These are phyloP conservation scores for Heterobasidion parviporum DNA, from an alignment of 1,284 basidiomycete species.

Conservation along the genomic window DNA sequence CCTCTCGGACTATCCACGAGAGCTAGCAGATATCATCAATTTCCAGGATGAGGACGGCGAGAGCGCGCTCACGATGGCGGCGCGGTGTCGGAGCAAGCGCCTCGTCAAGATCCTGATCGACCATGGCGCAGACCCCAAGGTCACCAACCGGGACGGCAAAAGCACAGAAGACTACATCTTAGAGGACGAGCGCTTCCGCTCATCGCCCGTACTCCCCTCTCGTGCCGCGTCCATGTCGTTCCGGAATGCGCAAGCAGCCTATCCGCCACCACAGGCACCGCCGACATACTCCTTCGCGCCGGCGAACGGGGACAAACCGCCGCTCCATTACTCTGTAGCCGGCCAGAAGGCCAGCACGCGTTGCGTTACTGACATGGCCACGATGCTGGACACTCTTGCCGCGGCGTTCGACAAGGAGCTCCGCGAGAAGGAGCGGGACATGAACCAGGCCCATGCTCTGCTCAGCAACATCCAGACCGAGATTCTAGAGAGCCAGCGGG, in stretches of 20 bases:
- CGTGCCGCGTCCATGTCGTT: constrained; percentile 57
- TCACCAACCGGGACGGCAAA: constrained; percentile 93
- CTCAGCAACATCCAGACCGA: constrained; percentile 87
- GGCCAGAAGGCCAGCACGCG: constrained; percentile 85
- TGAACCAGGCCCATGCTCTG: constrained; percentile 84
- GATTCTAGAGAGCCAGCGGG: constrained; percentile 81
- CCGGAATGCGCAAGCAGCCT: constrained; percentile 55
- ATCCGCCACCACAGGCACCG: constrained; percentile 29
- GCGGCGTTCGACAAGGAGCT: constrained; percentile 93
- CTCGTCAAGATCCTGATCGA: constrained; percentile 95
- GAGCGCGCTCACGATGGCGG: constrained; percentile 95
- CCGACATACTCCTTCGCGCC: constrained; percentile 37
- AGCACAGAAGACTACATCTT: constrained; percentile 98
- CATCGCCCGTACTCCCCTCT: constrained; percentile 75
- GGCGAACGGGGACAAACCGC: constrained; percentile 50
- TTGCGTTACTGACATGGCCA: constrained; percentile 78
- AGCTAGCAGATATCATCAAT: constrained; percentile 97
- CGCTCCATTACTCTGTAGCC: constrained; percentile 81
- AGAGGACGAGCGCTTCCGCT: constrained; percentile 95
- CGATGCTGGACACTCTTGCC: constrained; percentile 85
- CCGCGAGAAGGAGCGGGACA: constrained; percentile 86
- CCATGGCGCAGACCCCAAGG: constrained; percentile 95
- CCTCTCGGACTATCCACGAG: constrained; percentile 92
- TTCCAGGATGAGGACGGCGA: constrained; percentile 99
- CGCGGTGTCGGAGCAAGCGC: constrained; percentile 93